Percentiles rank a stretch among this genome's conserved stretches.
Conservation (phyloP, 257 asterid species). For the Salvia miltiorrhiza region DNA sequence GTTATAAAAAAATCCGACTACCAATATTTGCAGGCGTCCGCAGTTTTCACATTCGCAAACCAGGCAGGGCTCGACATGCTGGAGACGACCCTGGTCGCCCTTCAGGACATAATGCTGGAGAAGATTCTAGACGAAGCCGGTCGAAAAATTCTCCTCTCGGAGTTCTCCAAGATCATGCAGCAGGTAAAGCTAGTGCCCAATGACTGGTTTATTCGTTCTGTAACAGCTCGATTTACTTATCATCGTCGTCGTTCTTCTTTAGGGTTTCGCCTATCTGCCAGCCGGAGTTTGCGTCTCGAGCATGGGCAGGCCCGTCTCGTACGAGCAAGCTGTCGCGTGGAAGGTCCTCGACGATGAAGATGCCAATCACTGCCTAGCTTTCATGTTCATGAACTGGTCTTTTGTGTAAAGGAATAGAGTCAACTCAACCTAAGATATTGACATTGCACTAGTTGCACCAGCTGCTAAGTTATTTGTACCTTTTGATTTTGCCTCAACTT, state of each 20-base stretch:
- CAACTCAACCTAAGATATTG: background rate
- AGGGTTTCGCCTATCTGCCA: slow-evolving; percentile 87
- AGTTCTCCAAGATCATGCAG: slow-evolving; percentile 92
- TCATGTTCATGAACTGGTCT: slow-evolving; percentile 96
- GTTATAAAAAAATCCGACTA: background rate
- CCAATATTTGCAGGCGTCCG: slow-evolving; percentile 65
- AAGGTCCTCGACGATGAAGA: slow-evolving; percentile 78
- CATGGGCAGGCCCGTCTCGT: slow-evolving; percentile 88
- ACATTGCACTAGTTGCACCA: background rate
- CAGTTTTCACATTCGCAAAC: slow-evolving; percentile 82
- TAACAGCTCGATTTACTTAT: background rate
- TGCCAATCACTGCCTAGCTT: slow-evolving; percentile 80
- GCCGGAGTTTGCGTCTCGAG: slow-evolving; percentile 81
- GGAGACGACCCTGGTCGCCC: slow-evolving; percentile 88
- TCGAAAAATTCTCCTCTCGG: slow-evolving; percentile 67
- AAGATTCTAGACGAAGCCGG: slow-evolving; percentile 83
- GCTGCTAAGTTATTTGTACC: slow-evolving; percentile 35
- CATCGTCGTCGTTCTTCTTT: background rate
- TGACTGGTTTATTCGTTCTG: background rate
- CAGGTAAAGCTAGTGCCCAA: slow-evolving; percentile 39
- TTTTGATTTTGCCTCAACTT: slow-evolving; percentile 23
- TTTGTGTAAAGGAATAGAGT: slow-evolving; percentile 38
- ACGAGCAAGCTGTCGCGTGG: slow-evolving; percentile 87
- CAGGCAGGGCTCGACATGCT: slow-evolving; percentile 98
- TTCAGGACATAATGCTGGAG: slow-evolving; percentile 89